Evolutionary conservation across 2,329 filamentous ascomycete species (phyloP).

Genomic region (Pseudogymnoascus sp.): DNA sequence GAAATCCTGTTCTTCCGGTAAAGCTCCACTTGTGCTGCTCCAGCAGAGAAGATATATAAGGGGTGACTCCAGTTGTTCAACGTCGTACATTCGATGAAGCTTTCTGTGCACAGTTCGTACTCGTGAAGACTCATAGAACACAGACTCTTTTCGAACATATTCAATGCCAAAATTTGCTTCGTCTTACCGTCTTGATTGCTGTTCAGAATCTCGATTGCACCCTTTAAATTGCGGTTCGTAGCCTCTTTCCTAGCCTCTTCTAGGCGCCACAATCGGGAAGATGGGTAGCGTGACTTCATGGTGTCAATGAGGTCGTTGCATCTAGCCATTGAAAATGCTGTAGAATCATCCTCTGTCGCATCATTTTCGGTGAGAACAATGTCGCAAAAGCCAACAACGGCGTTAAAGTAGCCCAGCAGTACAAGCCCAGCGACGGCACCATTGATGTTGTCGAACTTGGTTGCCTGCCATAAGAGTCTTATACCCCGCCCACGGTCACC

Average conservation of each 20-base stretch:
- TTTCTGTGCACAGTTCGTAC: conserved; percentile 64
- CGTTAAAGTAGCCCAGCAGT: conserved; percentile 81
- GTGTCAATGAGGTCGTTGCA: conserved; percentile 59
- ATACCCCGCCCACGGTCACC: conserved; percentile 80
- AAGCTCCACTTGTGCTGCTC: conserved; percentile 66
- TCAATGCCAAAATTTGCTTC: conserved; percentile 80
- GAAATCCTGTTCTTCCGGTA: conserved; percentile 56
- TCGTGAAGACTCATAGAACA: conserved; percentile 71
- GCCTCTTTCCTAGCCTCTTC: conserved; percentile 77
- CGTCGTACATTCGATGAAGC: conserved; percentile 66
- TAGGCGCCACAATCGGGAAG: conserved; percentile 76
- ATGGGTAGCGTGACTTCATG: conserved; percentile 72
- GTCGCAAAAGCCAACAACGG: conserved; percentile 76
- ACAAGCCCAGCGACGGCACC: conserved; percentile 82
- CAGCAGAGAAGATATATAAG: conserved; percentile 84
- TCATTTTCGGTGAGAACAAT: conserved; percentile 63
- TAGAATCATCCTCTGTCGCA: conserved; percentile 44
- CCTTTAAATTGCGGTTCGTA: conserved; percentile 56
- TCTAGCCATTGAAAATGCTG: conserved; percentile 63
- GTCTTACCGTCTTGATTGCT: conserved; percentile 59
- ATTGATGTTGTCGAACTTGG: conserved; percentile 78
- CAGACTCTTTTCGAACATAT: conserved; percentile 76
- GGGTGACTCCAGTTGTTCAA: conserved; percentile 88
- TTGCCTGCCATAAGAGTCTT: conserved; percentile 82
- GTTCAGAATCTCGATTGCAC: conserved; percentile 58